Evolutionary conservation across 768 basidiomycete genomes (phyloP).

Genomic region (Hysterangium stoloniferum): DNA sequence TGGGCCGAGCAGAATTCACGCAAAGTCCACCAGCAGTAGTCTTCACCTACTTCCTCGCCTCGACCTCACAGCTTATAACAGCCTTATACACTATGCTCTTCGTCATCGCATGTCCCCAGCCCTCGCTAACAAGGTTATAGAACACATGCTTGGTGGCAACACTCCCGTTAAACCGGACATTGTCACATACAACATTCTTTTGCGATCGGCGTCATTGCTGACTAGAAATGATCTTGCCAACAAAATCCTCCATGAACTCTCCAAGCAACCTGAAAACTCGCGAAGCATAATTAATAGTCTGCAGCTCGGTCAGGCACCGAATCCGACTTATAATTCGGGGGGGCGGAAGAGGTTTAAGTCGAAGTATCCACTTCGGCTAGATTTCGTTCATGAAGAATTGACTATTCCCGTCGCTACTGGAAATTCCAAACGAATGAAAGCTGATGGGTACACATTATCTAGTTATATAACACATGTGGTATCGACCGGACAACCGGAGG

Average conservation of each 20-base stretch:
- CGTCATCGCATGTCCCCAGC: slow-evolving; percentile 46
- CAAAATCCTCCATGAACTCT: slow-evolving; percentile 30
- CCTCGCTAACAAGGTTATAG: slow-evolving; percentile 40
- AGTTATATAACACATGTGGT: slow-evolving; percentile 46
- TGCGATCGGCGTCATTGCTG: slow-evolving; percentile 48
- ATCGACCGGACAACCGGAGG: slow-evolving; percentile 37
- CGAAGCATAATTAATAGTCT: no score
- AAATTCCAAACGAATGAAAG: slow-evolving; percentile 14
- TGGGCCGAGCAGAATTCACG: slow-evolving; percentile 7
- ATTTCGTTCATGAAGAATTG: slow-evolving; percentile 11
- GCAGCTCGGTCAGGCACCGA: no score
- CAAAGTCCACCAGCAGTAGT: slow-evolving; percentile 6
- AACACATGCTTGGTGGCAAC: slow-evolving; percentile 44
- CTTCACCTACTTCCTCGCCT: slow-evolving; percentile 26
- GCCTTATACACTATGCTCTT: slow-evolving; percentile 60
- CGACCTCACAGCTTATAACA: slow-evolving; percentile 42
- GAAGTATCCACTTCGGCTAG: slow-evolving; percentile 7
- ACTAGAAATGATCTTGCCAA: slow-evolving; percentile 36
- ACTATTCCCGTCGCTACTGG: neutral
- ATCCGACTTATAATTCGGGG: no score
- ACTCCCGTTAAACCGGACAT: slow-evolving; percentile 38
- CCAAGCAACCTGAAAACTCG: slow-evolving; percentile 1
- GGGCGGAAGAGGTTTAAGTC: slow-evolving; percentile 1
- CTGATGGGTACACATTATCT: slow-evolving; percentile 42
- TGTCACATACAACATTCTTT: slow-evolving; percentile 49